phyloP scores from a whole-genome alignment of 176 grass and related monocot genomes.

The Saccharum spontaneum region DNA sequence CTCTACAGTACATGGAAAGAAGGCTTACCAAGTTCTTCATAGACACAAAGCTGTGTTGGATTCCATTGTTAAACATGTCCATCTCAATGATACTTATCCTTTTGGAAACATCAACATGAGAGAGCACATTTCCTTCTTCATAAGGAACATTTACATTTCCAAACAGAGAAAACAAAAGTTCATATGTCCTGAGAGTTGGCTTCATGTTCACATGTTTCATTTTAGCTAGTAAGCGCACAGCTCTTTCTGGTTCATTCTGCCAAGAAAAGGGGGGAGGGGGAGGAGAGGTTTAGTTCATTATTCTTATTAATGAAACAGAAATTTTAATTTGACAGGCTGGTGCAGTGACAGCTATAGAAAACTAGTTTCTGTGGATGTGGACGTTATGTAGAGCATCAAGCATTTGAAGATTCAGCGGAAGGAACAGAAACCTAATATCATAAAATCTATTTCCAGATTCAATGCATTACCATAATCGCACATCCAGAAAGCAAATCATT shows the following conservation, averaged over 20 bases:
- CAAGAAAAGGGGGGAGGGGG: background rate
- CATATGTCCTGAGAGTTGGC: conserved; percentile 64
- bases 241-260: conserved; percentile 85
- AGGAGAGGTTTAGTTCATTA: background rate
- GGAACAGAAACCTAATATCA: conserved; percentile 17
- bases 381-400: conserved; percentile 6
- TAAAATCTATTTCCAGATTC: conserved; percentile 23
- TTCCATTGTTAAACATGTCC: conserved; percentile 77
- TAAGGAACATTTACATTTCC: conserved; percentile 71
- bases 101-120: conserved; percentile 78
- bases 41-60: conserved; percentile 64
- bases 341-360: conserved; percentile 16
- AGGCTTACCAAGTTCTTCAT: conserved; percentile 74
- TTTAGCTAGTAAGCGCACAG: conserved; percentile 63
- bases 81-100: conserved; percentile 76
- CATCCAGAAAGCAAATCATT: conserved; percentile 75
- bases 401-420: conserved; percentile 11
- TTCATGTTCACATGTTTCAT: conserved; percentile 74
- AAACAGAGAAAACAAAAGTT: conserved; percentile 81
- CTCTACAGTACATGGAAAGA: conserved; percentile 17
- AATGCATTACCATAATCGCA: conserved; percentile 60
- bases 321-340: background rate
- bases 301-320: background rate
- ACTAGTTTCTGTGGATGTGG: background rate
- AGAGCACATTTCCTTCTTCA: conserved; percentile 87